These are phyloP conservation scores for Xerocomus brunneocitrinus DNA, from an alignment of 768 basidiomycete genomes.

Conservation along the genomic window DNA sequence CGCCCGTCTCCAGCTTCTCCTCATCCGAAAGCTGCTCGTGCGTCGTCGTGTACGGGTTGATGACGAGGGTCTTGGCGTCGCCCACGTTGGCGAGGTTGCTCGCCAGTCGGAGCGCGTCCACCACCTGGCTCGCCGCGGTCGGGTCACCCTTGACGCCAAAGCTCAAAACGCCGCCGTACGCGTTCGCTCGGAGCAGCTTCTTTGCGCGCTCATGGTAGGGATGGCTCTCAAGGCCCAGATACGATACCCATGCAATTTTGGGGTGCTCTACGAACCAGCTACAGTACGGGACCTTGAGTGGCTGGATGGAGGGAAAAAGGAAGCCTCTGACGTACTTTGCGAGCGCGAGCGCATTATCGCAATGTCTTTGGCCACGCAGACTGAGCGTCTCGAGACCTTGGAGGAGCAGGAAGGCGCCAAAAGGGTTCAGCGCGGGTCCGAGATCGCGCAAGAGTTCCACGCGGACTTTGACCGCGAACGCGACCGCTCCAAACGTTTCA, in stretches of 20 bases:
- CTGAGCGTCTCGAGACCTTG: slow-evolving; percentile 63
- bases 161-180: slow-evolving; percentile 70
- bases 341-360: slow-evolving; percentile 49
- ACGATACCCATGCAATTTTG: slow-evolving; percentile 72
- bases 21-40: slow-evolving; percentile 50
- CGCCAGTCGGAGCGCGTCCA: slow-evolving; percentile 67
- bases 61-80: slow-evolving; percentile 58
- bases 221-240: slow-evolving; percentile 65
- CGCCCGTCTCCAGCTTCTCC: slow-evolving; percentile 47
- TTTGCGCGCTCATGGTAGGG: slow-evolving; percentile 55
- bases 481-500: slow-evolving; percentile 47
- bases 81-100: slow-evolving; percentile 74
- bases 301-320: background rate
- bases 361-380: slow-evolving; percentile 55
- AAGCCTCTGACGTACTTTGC: slow-evolving; percentile 34
- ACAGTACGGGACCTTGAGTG: background rate
- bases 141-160: slow-evolving; percentile 69
- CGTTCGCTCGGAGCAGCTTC: slow-evolving; percentile 45
- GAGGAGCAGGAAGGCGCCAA: slow-evolving; percentile 53
- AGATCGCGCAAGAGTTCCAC: slow-evolving; percentile 51
- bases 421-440: slow-evolving; percentile 50
- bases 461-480: slow-evolving; percentile 50
- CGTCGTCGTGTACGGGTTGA: slow-evolving; percentile 56
- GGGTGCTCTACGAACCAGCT: slow-evolving; percentile 60
- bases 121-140: slow-evolving; percentile 49